phyloP scores from a whole-genome alignment of 2,329 filamentous ascomycete species.

The Periconia macrospinosa region DNA sequence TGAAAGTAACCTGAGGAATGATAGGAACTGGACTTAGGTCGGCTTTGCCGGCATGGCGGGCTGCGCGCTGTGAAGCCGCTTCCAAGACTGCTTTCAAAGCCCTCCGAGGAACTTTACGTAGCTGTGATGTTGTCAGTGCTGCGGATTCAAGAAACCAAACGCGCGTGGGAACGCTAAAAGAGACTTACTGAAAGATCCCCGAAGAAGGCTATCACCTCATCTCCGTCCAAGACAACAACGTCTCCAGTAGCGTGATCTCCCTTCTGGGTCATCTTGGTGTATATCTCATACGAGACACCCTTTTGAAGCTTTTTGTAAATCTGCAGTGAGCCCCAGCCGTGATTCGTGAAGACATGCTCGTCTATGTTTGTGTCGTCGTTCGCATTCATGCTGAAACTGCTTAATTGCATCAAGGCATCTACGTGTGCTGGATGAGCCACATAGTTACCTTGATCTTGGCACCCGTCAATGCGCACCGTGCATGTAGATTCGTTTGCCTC shows the following conservation, averaged over 20 bases:
- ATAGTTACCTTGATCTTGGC: slow-evolving; percentile 8
- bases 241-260: slow-evolving; percentile 8
- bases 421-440: slow-evolving; percentile 12
- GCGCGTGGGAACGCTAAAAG: too few relatives aligned
- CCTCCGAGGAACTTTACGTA: too few relatives aligned
- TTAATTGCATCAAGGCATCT: slow-evolving; percentile 11
- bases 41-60: too few relatives aligned
- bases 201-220: slow-evolving; percentile 9
- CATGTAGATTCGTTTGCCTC: slow-evolving; percentile 13
- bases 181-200: background rate
- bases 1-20: too few relatives aligned
- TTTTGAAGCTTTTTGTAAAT: slow-evolving; percentile 7
- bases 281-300: slow-evolving; percentile 10
- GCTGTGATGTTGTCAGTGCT: background rate
- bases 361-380: slow-evolving; percentile 14
- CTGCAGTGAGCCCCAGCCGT: slow-evolving; percentile 20
- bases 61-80: too few relatives aligned
- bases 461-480: slow-evolving; percentile 6
- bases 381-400: slow-evolving; percentile 23
- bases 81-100: too few relatives aligned
- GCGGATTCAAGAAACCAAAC: background rate
- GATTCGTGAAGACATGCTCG: slow-evolving; percentile 16
- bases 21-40: too few relatives aligned
- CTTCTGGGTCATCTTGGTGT: slow-evolving; percentile 8
- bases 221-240: slow-evolving; percentile 12